These are phyloP conservation scores for Malus hybrid DNA, from an alignment of 331 rosid species.

Conservation along the genomic window DNA sequence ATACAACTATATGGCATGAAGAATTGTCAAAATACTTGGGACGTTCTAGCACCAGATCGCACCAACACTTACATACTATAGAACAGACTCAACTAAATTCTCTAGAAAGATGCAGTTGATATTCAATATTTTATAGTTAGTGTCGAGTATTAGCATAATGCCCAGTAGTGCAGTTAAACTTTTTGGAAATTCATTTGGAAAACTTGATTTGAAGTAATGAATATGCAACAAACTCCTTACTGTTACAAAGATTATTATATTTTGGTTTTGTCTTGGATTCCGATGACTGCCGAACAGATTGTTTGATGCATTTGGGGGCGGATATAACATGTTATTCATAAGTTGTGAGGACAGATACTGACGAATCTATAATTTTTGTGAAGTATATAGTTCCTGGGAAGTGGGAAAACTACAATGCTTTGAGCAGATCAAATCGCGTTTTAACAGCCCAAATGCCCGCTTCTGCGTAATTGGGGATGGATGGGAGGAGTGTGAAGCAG, in stretches of 20 bases:
- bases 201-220: background rate
- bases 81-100: background rate
- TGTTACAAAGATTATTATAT: background rate
- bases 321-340: background rate
- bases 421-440: conserved; percentile 72
- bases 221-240: background rate
- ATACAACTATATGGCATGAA: too few species aligned
- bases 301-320: background rate
- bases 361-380: conserved; percentile 18
- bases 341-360: conserved; percentile 4
- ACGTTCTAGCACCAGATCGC: background rate
- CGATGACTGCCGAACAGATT: background rate
- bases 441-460: conserved; percentile 53
- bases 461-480: conserved; percentile 91
- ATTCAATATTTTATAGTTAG: background rate
- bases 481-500: conserved; percentile 93
- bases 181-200: background rate
- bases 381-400: conserved; percentile 94
- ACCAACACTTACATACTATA: background rate
- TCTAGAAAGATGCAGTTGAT: background rate
- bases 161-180: background rate
- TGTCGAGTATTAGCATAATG: background rate
- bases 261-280: background rate
- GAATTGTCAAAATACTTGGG: too few species aligned
- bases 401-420: conserved; percentile 79